Conservation (phyloP, 345 rosid genomes). For the Salix caprea region DNA sequence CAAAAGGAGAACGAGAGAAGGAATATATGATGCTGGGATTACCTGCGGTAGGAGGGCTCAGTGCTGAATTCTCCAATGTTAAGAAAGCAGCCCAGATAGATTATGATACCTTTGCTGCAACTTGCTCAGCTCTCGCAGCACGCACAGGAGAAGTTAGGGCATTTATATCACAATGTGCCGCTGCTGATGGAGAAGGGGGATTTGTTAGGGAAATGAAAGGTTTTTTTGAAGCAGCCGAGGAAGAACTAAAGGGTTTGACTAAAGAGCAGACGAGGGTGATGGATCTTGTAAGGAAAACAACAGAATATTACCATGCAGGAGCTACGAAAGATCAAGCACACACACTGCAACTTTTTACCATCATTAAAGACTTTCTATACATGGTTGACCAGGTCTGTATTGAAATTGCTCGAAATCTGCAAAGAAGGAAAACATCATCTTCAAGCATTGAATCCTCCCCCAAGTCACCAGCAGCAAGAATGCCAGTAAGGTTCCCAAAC, state of each 20-base stretch:
- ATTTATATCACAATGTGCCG: conserved; percentile 31
- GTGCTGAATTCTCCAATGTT: conserved; percentile 65
- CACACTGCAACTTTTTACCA: conserved; percentile 57
- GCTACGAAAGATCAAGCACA: conserved; percentile 34
- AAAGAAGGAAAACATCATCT: conserved; percentile 39
- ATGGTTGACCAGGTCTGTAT: conserved; percentile 78
- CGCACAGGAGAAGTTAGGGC: conserved; percentile 43
- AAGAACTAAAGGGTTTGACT: conserved; percentile 42
- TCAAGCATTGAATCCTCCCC: conserved; percentile 27
- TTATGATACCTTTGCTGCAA: conserved; percentile 37
- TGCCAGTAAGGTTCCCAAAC: conserved; percentile 52
- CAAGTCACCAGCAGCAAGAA: conserved; percentile 25
- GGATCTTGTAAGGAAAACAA: conserved; percentile 63
- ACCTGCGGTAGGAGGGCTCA: conserved; percentile 68
- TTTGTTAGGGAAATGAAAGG: conserved; percentile 52
- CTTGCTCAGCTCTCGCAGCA: conserved; percentile 40
- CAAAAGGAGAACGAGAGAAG: conserved; percentile 55
- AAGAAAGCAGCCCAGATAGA: conserved; percentile 79
- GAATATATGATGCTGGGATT: conserved; percentile 67
- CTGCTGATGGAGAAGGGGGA: conserved; percentile 24
- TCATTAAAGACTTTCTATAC: conserved; percentile 62
- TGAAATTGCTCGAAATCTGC: conserved; percentile 59
- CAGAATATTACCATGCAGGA: conserved; percentile 76
- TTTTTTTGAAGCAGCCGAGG: conserved; percentile 56
- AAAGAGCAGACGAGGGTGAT: conserved; percentile 53